Conservation (phyloP, 1,139 yeast genomes). For the Groenewaldozyma sp. region DNA sequence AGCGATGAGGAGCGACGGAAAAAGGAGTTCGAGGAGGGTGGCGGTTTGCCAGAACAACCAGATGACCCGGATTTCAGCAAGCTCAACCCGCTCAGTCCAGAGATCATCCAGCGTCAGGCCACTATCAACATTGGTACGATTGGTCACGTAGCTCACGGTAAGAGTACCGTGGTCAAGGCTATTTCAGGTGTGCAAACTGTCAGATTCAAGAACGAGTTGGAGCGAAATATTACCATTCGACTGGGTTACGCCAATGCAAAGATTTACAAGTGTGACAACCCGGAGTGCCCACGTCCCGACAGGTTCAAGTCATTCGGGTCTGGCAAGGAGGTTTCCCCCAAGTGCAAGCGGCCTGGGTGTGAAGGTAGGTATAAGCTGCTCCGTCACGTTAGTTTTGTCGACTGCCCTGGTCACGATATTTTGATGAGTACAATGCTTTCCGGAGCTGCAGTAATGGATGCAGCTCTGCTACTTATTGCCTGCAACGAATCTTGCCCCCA, state of each 20-base stretch:
- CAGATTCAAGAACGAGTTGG: conserved; percentile 95
- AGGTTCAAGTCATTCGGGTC: conserved; percentile 92
- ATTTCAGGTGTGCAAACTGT: conserved; percentile 98
- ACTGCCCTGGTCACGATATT: conserved; percentile 99
- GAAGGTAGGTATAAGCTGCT: conserved; percentile 76
- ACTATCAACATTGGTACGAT: conserved; percentile 98
- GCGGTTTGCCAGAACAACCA: conserved; percentile 96
- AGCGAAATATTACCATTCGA: conserved; percentile 97
- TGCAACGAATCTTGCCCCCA: conserved; percentile 99
- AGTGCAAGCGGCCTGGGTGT: conserved; percentile 73
- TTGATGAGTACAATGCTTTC: conserved; percentile 99
- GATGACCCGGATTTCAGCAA: conserved; percentile 69
- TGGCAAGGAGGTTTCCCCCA: conserved; percentile 90
- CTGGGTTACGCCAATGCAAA: conserved; percentile 98
- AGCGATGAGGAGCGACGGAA: conserved; percentile 57
- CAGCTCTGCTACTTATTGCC: conserved; percentile 89
- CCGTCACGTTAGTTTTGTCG: conserved; percentile 97
- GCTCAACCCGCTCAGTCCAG: conserved; percentile 84
- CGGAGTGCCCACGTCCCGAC: conserved; percentile 85
- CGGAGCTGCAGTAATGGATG: conserved; percentile 99
- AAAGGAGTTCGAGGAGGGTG: conserved; percentile 93
- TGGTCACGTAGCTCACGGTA: conserved; percentile 99
- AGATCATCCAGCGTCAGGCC: conserved; percentile 96
- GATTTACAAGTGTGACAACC: conserved; percentile 86
- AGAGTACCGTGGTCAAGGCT: conserved; percentile 96